Evolutionary conservation across 2,329 filamentous ascomycete species (phyloP), one percentile per base, ranked within the genome.

Genomic region (Cylindrodendrum hubeiense): DNA sequence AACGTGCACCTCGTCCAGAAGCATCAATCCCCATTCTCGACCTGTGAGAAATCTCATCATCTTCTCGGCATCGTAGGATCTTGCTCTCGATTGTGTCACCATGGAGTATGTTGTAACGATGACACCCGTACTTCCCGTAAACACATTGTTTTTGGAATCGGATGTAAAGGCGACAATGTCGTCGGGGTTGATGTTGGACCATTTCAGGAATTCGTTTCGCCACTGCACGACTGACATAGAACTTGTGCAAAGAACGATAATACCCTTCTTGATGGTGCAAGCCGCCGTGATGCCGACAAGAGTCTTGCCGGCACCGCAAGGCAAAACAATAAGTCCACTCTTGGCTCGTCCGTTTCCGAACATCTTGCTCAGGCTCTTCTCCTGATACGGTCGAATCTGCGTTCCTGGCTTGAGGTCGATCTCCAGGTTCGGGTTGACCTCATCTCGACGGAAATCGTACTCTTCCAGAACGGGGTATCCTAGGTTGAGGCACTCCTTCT

Each of bases 51-150:
- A 98, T 67, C 96, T 91, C 94, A 99, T 98, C 90, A 98, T 97
- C 83, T 97, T 97, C 76, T 96, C 90, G 3, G 95, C 93, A 77
- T 99, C 95, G 77, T 98, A 91, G 2, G 96, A 95, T 63, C 95
- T 88, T 65, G 93, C 92, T 53, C 94, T 88, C 15, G 91, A 94
- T 75, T 96, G 93, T 9, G 94, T 97, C n/a, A 99, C 94, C 96
- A 99, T 99, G 64, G 94, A 96, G 79, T 99, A 99, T 1, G 96
- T 99, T 12, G 95, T 97, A 56, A 99, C 94, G 70, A 99, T 97
- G 70, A 99, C 95, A 76, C 96, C 96, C 1, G 96, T 97, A 76
- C 94, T 95, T 53, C 95, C 90, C 1, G 91, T 90, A 74, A 99
- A 97, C 61, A 86, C 87, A 13, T 77, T 79, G 62, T 91, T 90